phyloP scores from a whole-genome alignment of 257 asterid genomes.

The Solanum virginianum region DNA sequence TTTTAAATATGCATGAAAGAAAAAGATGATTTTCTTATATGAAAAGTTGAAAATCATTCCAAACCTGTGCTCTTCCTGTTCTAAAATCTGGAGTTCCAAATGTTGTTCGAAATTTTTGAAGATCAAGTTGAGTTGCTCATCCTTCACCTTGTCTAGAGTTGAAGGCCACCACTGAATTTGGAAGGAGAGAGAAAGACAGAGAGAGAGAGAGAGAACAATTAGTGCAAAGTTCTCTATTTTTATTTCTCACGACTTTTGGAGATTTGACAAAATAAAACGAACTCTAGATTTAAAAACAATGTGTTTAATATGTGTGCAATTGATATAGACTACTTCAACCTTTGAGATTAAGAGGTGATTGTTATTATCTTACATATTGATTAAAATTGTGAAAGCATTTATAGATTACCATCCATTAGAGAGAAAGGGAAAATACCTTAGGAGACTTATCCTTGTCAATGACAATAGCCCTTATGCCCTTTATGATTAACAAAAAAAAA shows the following conservation, averaged over 20 bases:
- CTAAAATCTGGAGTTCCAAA: slow-evolving; percentile 63
- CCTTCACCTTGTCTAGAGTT: slow-evolving; percentile 36
- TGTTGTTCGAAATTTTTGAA: slow-evolving; percentile 52
- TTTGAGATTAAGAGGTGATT: not conserved
- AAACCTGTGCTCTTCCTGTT: slow-evolving; percentile 52
- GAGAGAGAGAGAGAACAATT: not conserved
- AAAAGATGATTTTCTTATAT: too few species aligned
- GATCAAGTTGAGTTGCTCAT: slow-evolving; percentile 29
- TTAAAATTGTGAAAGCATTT: not conserved
- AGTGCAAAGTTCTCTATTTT: not conserved
- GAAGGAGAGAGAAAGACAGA: not conserved
- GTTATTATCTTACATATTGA: not conserved
- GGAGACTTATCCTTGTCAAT: not conserved
- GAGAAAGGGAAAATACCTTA: not conserved
- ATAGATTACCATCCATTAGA: too few species aligned
- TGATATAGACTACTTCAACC: not conserved
- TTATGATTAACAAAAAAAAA: not conserved
- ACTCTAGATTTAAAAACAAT: not conserved
- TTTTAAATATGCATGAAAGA: too few species aligned
- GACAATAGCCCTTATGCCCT: not conserved
- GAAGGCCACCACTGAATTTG: slow-evolving; percentile 58
- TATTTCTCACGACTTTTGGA: not conserved
- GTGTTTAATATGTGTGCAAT: not conserved
- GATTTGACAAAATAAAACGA: not conserved
- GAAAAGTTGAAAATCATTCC: not conserved